Percentiles rank a stretch among this genome's conserved stretches.
Evolutionary conservation across 208 protist genomes (phyloP).

Genomic region (Acanthamoeba triangularis): DNA sequence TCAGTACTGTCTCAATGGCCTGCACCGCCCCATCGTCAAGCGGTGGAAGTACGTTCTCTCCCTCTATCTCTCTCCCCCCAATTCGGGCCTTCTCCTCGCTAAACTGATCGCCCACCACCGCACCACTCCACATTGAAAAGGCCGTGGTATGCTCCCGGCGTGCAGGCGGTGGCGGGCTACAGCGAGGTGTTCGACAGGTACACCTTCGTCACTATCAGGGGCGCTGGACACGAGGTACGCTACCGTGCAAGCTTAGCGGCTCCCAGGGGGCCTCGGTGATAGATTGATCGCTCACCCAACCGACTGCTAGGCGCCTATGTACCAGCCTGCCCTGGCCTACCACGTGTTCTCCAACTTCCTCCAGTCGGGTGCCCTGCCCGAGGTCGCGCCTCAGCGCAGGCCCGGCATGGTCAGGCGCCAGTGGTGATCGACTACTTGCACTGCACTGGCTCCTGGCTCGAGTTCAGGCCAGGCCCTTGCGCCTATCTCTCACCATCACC

Average conservation of each 20-base stretch:
- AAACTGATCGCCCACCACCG: not conserved
- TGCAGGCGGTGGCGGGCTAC: constrained; percentile 36
- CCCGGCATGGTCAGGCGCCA: not conserved
- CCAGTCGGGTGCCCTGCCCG: constrained; percentile 4
- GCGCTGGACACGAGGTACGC: constrained; percentile 66
- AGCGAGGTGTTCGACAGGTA: constrained; percentile 55
- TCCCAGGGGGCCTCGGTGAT: too few species aligned
- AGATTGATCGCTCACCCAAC: not conserved
- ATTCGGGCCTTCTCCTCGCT: not conserved
- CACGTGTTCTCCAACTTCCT: constrained; percentile 63
- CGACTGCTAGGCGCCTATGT: not conserved
- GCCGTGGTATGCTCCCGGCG: constrained; percentile 1
- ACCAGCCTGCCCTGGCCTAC: constrained; percentile 34
- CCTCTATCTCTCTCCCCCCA: too few species aligned
- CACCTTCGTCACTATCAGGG: constrained; percentile 69
- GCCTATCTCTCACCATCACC: too few species aligned
- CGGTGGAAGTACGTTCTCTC: not conserved
- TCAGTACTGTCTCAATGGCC: constrained; percentile 42
- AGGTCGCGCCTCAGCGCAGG: not conserved
- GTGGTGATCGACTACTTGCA: not conserved
- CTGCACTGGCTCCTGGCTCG: too few species aligned
- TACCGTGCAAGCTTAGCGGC: too few species aligned
- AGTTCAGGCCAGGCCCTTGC: too few species aligned
- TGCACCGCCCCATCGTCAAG: constrained; percentile 54
- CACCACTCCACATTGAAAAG: not conserved